Base-by-base conservation (phyloP, 805 yeast genomes). In the Sugiyamaella americana region DNA sequence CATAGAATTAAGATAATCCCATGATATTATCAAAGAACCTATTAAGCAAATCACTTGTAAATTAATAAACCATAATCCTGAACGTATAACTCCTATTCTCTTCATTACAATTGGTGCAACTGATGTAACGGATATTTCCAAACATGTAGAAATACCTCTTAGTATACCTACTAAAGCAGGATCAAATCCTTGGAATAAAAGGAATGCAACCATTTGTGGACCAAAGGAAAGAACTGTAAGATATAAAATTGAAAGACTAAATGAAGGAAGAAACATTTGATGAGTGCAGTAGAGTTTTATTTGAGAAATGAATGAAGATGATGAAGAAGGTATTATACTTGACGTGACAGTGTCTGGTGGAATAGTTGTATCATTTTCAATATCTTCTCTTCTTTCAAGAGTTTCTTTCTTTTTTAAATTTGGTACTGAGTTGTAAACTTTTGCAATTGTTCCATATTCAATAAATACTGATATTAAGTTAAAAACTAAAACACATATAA, bases 161-260 rank as follows among this genome's bases (percentile, higher is more conserved):
- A 68, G 48, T 5, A 56, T 38, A 49, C 72, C 71, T 26, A 69
- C 51, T 6, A 58, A 43, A 8, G 60, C 50, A 18, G 69, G 54
- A 2, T 47, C 47, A 41, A 65, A 54, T 10, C 66, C 70, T 24
- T 52, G 55, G 16, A 64, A 56, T 2, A 67, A 50, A 24, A 69
- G 49, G 40, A 58, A 69, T 0, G 70, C 61, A n/a, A 69, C 60
- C 44, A 69, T 66, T 18, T 62, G 65, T 16, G 63, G 62, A 1
- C 69, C 68, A 53, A 69, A 69, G 1, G 69, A 63, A 20, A 69
- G 58, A 5, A 69, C 73, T 1, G 72, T 69, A 43, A 65, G 53
- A 53, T 69, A 66, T 2, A 63, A 51, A 19, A 60, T 36, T 3
- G 67, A 48, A 13, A 60, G 39, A 0, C 67, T 53, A 8, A 69